Conservation (phyloP, 257 asterid species). For the Plectranthus barbatus region DNA sequence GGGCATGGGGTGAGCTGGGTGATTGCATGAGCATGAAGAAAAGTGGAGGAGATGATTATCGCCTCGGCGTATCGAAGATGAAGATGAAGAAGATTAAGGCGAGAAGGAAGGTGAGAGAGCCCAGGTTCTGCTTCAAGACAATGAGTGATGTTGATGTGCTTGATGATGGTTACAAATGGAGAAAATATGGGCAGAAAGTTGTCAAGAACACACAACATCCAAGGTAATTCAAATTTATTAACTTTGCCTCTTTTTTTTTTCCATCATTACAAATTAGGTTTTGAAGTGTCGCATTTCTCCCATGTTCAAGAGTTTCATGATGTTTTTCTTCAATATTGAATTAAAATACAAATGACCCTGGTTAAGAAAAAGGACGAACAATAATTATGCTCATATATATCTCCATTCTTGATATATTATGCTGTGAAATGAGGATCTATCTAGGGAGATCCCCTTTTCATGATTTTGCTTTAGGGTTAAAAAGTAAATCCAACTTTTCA, state of each 20-base stretch:
- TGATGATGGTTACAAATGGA: conserved; percentile 98
- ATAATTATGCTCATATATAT: background rate
- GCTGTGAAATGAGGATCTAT: conserved; percentile 31
- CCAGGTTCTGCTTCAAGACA: conserved; percentile 93
- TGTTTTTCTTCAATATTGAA: no score
- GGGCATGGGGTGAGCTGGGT: conserved; percentile 67
- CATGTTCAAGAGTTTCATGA: no score
- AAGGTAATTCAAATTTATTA: conserved; percentile 31
- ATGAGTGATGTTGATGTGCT: conserved; percentile 87
- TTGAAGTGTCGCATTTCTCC: no score
- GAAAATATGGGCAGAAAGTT: conserved; percentile 94
- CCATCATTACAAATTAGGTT: no score
- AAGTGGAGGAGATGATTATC: conserved; percentile 35
- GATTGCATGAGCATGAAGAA: conserved; percentile 49
- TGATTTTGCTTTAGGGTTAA: conserved; percentile 50
- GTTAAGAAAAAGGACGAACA: background rate
- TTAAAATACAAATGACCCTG: background rate
- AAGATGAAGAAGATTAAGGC: conserved; percentile 73
- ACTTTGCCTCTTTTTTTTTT: background rate
- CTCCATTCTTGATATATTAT: background rate
- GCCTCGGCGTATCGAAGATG: conserved; percentile 46
- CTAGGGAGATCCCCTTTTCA: conserved; percentile 39
- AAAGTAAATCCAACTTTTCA: conserved; percentile 56
- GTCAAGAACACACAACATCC: conserved; percentile 97
- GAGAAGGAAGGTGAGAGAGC: conserved; percentile 87